phyloP scores from a whole-genome alignment of 768 basidiomycete genomes.

The Boletus edulis region DNA sequence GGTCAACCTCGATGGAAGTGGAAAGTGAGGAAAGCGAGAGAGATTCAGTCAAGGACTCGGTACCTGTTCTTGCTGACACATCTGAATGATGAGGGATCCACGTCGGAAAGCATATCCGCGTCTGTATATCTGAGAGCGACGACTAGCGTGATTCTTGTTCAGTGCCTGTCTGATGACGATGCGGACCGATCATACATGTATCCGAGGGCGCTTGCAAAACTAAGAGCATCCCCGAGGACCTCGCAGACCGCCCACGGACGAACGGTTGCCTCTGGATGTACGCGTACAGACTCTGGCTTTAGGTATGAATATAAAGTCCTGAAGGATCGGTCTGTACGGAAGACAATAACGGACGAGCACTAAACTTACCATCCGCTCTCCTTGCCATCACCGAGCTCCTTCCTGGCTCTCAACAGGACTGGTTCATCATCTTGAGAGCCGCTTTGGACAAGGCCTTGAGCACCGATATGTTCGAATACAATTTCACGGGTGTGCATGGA shows the following conservation, averaged over 20 bases:
- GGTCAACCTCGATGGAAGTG: slow-evolving; percentile 53
- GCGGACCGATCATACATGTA: slow-evolving; percentile 51
- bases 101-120: slow-evolving; percentile 75
- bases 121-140: slow-evolving; percentile 77
- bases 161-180: neutral
- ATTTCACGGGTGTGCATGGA: slow-evolving; percentile 75
- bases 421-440: slow-evolving; percentile 53
- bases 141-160: slow-evolving; percentile 34
- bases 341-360: neutral
- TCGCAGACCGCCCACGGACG: slow-evolving; percentile 81
- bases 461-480: slow-evolving; percentile 78
- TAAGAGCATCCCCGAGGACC: slow-evolving; percentile 75
- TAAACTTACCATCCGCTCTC: slow-evolving; percentile 57
- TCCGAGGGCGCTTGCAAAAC: slow-evolving; percentile 78
- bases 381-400: slow-evolving; percentile 60
- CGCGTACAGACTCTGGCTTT: slow-evolving; percentile 80
- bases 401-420: slow-evolving; percentile 67
- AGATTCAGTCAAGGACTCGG: neutral
- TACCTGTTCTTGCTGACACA: slow-evolving; percentile 87
- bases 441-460: slow-evolving; percentile 55
- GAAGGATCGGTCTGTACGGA: neutral
- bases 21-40: neutral
- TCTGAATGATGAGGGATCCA: slow-evolving; percentile 68
- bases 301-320: slow-evolving; percentile 80
- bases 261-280: slow-evolving; percentile 84